Percentiles rank a stretch among this genome's conserved stretches.
Conservation (phyloP, 768 basidiomycete genomes). For the Daedaleopsis nitida region DNA sequence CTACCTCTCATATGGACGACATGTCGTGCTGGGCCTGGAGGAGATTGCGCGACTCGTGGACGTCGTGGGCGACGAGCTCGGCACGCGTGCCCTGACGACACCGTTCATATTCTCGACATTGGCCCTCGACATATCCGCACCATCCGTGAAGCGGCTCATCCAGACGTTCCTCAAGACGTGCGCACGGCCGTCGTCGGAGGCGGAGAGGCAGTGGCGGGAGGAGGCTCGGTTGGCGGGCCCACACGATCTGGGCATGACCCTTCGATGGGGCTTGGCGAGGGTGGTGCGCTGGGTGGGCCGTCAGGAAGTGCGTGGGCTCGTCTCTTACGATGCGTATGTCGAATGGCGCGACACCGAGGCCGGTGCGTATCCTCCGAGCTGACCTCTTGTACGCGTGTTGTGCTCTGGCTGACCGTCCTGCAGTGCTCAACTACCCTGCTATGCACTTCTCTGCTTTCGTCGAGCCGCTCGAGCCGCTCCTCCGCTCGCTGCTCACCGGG, state of each 20-base stretch:
- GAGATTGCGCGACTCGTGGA: constrained; percentile 73
- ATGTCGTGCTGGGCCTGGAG: constrained; percentile 76
- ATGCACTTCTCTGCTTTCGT: constrained; percentile 75
- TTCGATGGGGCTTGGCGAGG: constrained; percentile 90
- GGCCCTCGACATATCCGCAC: constrained; percentile 80
- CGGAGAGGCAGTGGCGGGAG: constrained; percentile 66
- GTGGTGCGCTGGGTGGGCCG: constrained; percentile 71
- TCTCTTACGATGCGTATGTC: constrained; percentile 84
- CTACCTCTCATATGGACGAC: constrained; percentile 70
- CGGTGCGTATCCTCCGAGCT: constrained; percentile 49
- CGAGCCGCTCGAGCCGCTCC: constrained; percentile 48
- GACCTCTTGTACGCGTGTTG: constrained; percentile 17
- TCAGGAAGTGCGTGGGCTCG: constrained; percentile 76
- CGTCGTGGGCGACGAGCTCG: constrained; percentile 69
- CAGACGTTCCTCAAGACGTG: constrained; percentile 78
- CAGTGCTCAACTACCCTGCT: constrained; percentile 68
- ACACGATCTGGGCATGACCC: constrained; percentile 87
- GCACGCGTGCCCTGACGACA: constrained; percentile 73
- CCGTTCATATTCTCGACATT: constrained; percentile 91
- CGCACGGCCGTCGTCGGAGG: constrained; percentile 34
- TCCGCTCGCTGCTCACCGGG: constrained; percentile 64
- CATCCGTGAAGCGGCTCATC: constrained; percentile 77
- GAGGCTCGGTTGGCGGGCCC: constrained; percentile 85
- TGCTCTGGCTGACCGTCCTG: not conserved
- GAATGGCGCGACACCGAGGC: constrained; percentile 83